Base-by-base conservation (phyloP, 2,329 filamentous ascomycete species). In the Curvularia sp. region DNA sequence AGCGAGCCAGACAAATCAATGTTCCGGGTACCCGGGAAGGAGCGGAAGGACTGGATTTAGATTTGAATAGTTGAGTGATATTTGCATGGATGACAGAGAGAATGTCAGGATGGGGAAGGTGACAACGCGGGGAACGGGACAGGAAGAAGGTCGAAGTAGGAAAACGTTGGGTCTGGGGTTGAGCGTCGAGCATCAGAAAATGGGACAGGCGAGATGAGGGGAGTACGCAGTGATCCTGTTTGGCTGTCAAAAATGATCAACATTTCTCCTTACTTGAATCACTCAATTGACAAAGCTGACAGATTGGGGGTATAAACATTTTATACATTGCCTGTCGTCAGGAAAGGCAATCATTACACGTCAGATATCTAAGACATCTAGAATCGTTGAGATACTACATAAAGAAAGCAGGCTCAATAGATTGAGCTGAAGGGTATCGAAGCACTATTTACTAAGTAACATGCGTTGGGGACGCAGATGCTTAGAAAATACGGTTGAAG, bases 401-500 rank as follows among this genome's bases (percentile, higher is more conserved):
- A 9, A 44, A 24, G 42, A 44, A 44, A 44, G 42, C 42, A 44
- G 13, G 42, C 42, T 28, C 42, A n/a, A 15, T 15, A 5, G 5
- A 28, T 44, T 26, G 42, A 44, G 42, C 42, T 28, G 22, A 44
- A 44, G 42, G 42, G 42, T 44, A 44, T 44, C 42, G 26, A 44
- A 44, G 42, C 24, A 28, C 6, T 28, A 18, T 38, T n/a, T 13
- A 9, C 24, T 4, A 28, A 9, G 13, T 13, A 28, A 12, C 15
- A 18, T 26, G 22, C 26, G n/a, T 33, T 30, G n/a, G 9, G 8
- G 15, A 12, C 24, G n/a, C 12, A 44, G 13, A 39, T 43, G 35
- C 55, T 53, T 75, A 76, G 59, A 75, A 75, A 47, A 75, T 64
- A 54, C 66, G 69, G 49, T 56, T 3, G 3, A 58, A 1, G 13